A percentile compares a stretch with the other conserved stretches of the same genome.
phyloP scores from a whole-genome alignment of 2,329 filamentous ascomycete genomes.

The Gliomastix tumulicola region DNA sequence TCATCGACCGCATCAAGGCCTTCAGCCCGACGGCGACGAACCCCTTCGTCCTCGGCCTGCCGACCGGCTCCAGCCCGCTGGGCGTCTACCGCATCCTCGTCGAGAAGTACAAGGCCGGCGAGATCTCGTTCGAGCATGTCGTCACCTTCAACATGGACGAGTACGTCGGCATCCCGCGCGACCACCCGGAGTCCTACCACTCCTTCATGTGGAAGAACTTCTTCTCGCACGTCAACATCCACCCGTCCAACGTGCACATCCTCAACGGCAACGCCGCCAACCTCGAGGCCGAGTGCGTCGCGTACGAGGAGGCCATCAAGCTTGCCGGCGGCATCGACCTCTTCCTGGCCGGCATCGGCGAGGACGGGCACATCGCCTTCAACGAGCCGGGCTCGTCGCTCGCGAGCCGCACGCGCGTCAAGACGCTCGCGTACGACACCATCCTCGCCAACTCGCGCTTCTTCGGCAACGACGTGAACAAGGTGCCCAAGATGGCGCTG shows the following conservation, averaged over 20 bases:
- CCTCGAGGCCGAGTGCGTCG: constrained; percentile 68
- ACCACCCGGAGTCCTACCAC: constrained; percentile 82
- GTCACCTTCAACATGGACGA: constrained; percentile 95
- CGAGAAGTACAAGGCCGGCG: constrained; percentile 59
- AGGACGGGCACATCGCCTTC: constrained; percentile 85
- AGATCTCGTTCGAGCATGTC: constrained; percentile 80
- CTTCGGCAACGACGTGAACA: constrained; percentile 66
- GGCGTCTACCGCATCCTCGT: constrained; percentile 73
- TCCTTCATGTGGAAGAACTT: constrained; percentile 92
- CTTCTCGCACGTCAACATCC: constrained; percentile 79
- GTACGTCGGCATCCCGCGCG: constrained; percentile 76
- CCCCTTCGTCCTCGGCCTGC: constrained; percentile 77
- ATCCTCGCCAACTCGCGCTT: constrained; percentile 81
- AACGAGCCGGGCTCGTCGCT: constrained; percentile 82
- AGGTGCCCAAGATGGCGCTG: constrained; percentile 75
- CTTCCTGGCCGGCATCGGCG: constrained; percentile 78
- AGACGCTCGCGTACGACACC: constrained; percentile 82
- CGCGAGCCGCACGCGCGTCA: constrained; percentile 71
- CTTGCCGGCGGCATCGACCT: constrained; percentile 73
- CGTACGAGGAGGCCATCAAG: constrained; percentile 74
- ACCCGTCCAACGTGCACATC: constrained; percentile 77
- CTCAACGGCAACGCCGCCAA: constrained; percentile 74
- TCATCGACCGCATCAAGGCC: constrained; percentile 72
- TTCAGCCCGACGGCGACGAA: constrained; percentile 66
- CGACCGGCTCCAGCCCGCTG: constrained; percentile 76